A percentile compares a stretch with the other conserved stretches of the same genome.
Evolutionary conservation across 176 grass and related monocot genomes (phyloP).

Genomic region (Eragrostis nindensis): DNA sequence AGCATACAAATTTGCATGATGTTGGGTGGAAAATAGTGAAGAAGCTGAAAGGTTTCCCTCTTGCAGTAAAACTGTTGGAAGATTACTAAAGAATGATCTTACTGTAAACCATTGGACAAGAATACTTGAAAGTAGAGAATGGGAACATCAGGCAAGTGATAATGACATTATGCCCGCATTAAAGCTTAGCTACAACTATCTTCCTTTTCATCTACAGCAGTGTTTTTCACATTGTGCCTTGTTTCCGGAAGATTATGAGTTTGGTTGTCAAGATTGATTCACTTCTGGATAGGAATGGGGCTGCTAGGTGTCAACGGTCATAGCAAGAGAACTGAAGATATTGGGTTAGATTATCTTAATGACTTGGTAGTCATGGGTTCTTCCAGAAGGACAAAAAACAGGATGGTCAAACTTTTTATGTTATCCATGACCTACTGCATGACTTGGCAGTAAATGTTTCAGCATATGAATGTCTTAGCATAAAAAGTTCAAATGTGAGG

Average conservation of each 20-base stretch:
- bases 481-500: neutral
- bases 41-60: conserved; percentile 18
- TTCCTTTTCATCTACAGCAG: conserved; percentile 28
- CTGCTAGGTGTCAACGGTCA: neutral
- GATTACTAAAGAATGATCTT: conserved; percentile 23
- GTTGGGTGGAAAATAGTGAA: conserved; percentile 3
- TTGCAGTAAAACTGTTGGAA: conserved; percentile 32
- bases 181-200: conserved; percentile 36
- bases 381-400: neutral
- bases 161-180: conserved; percentile 43
- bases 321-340: conserved; percentile 10
- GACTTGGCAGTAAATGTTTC: conserved; percentile 27
- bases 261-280: conserved; percentile 6
- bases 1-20: neutral
- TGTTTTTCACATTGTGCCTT: conserved; percentile 38
- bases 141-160: conserved; percentile 1
- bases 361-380: neutral
- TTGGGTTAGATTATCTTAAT: conserved; percentile 11
- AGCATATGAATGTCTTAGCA: conserved; percentile 17
- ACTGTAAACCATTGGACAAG: neutral
- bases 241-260: conserved; percentile 35
- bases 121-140: conserved; percentile 28
- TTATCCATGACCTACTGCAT: conserved; percentile 31
- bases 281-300: conserved; percentile 30
- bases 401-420: neutral